These are phyloP conservation scores for Xylaria venustula DNA, from an alignment of 495 filamentous ascomycete species.

Conservation along the genomic window DNA sequence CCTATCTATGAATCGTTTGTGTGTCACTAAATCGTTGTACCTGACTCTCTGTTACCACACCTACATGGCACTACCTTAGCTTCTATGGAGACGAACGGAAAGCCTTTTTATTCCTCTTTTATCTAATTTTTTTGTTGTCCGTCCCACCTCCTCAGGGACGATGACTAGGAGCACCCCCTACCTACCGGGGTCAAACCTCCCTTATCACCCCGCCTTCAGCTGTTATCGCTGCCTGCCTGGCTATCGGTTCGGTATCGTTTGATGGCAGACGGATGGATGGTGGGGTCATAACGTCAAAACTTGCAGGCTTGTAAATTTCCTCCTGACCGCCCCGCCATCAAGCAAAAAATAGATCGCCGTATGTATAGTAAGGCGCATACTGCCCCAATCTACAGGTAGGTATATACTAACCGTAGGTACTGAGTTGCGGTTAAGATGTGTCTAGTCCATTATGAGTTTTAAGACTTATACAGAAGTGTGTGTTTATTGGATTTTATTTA, in stretches of 20 bases:
- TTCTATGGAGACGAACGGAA: neutral
- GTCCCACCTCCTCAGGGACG: no score
- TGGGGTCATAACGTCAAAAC: slow-evolving; percentile 11
- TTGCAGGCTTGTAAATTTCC: neutral
- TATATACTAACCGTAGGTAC: no score
- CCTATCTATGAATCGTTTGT: no score
- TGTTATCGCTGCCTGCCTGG: slow-evolving; percentile 7
- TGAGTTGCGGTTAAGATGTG: no score
- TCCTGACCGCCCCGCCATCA: neutral
- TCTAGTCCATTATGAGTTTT: no score
- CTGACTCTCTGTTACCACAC: neutral
- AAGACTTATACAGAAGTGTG: no score
- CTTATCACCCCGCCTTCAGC: slow-evolving; percentile 15
- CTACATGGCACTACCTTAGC: no score
- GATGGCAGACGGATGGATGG: neutral
- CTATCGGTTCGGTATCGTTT: no score
- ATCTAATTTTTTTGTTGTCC: no score
- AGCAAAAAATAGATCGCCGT: neutral
- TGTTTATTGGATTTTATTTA: no score
- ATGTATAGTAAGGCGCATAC: no score
- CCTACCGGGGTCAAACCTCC: neutral
- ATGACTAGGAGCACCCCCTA: neutral
- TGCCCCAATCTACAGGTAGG: no score
- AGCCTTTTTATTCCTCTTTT: neutral
- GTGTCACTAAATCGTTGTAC: neutral